These are phyloP conservation scores for Pelargonium australe DNA, from an alignment of 441 rosid species.

Conservation along the genomic window DNA sequence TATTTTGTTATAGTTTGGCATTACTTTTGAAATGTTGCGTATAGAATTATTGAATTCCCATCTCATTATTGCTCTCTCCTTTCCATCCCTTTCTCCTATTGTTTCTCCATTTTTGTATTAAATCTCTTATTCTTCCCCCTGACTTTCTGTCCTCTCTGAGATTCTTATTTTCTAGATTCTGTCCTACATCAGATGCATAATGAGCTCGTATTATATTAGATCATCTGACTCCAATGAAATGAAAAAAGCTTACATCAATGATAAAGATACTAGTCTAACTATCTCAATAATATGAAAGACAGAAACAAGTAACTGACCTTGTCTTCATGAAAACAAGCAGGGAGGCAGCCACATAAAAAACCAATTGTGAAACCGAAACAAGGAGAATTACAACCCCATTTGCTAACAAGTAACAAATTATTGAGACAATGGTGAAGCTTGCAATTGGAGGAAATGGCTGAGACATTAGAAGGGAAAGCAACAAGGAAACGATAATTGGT, in stretches of 20 bases:
- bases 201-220: neutral
- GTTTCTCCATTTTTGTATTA: no score
- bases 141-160: no score
- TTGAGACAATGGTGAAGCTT: conserved; percentile 54
- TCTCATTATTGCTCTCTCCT: no score
- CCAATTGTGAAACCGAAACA: conserved; percentile 52
- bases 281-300: conserved; percentile 10
- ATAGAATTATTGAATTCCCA: no score
- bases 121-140: no score
- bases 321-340: conserved; percentile 56
- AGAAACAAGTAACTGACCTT: conserved; percentile 43
- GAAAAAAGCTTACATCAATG: neutral
- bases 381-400: conserved; percentile 61
- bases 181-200: neutral
- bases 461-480: conserved; percentile 56
- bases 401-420: conserved; percentile 68
- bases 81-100: no score
- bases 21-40: no score
- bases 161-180: no score
- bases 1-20: no score
- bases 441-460: conserved; percentile 66
- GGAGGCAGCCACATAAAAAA: conserved; percentile 65
- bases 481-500: conserved; percentile 56
- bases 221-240: neutral
- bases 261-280: conserved; percentile 12